A percentile compares a stretch with the other conserved stretches of the same genome.
These are phyloP conservation scores for Boechera divaricarpa DNA, from an alignment of 345 rosid species.

Conservation along the genomic window DNA sequence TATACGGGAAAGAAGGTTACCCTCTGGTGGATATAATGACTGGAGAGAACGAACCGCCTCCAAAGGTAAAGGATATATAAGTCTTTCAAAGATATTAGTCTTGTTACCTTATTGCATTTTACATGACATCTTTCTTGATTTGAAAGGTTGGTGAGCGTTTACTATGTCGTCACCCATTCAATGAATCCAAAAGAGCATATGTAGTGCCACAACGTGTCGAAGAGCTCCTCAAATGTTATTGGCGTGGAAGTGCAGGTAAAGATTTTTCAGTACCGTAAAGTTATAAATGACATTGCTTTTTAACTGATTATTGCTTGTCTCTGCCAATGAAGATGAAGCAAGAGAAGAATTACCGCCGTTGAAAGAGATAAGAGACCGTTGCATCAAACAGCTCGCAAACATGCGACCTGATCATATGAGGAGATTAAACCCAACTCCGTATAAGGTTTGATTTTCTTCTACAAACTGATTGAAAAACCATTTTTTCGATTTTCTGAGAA, in stretches of 20 bases:
- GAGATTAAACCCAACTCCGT: slow-evolving; percentile 91
- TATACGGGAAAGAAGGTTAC: slow-evolving; percentile 88
- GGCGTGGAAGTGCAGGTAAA: slow-evolving; percentile 89
- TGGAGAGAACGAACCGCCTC: slow-evolving; percentile 87
- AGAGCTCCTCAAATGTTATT: slow-evolving; percentile 88
- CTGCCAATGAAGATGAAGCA: slow-evolving; percentile 48
- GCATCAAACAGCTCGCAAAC: slow-evolving; percentile 83
- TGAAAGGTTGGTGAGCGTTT: slow-evolving; percentile 82
- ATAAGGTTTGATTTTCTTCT: slow-evolving; percentile 61
- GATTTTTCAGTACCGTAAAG: background rate
- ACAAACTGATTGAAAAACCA: background rate
- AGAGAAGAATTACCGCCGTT: slow-evolving; percentile 79
- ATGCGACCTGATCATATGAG: slow-evolving; percentile 98
- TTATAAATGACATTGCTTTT: background rate
- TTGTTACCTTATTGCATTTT: background rate
- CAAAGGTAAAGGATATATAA: slow-evolving; percentile 54
- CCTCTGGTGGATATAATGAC: slow-evolving; percentile 95
- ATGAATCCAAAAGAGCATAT: slow-evolving; percentile 93
- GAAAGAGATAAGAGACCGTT: slow-evolving; percentile 68
- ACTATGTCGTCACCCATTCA: slow-evolving; percentile 95
- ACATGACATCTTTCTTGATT: background rate
- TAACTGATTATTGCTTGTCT: slow-evolving; percentile 3
- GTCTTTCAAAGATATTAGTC: background rate
- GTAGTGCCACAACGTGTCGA: slow-evolving; percentile 91
- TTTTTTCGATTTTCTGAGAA: background rate